phyloP scores from a whole-genome alignment of 1,284 basidiomycete species.

The Malassezia slooffiae region DNA sequence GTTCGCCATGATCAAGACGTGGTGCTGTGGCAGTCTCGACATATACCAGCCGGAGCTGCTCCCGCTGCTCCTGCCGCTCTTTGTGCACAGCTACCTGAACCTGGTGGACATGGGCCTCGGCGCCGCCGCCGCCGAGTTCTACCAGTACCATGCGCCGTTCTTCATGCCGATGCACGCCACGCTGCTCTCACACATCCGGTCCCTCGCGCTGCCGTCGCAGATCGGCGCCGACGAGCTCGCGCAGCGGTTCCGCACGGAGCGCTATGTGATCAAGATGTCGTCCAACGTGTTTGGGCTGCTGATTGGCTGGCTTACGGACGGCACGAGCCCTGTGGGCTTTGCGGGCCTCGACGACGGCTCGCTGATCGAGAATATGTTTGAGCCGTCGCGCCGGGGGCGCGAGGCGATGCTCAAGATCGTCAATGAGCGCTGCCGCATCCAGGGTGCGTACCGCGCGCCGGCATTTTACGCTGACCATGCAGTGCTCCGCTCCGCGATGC shows the following conservation, averaged over 20 bases:
- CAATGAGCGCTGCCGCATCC: slow-evolving; percentile 80
- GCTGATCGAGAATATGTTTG: slow-evolving; percentile 55
- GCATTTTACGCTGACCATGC: background rate
- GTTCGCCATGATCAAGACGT: slow-evolving; percentile 75
- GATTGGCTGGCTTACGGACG: slow-evolving; percentile 89
- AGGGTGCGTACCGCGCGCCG: slow-evolving; percentile 47
- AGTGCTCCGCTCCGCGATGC: slow-evolving; percentile 32
- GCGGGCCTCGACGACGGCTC: slow-evolving; percentile 62
- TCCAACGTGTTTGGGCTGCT: slow-evolving; percentile 82
- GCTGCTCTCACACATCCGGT: slow-evolving; percentile 69
- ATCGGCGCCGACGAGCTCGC: slow-evolving; percentile 67
- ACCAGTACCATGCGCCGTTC: slow-evolving; percentile 59
- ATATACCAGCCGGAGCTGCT: slow-evolving; percentile 82
- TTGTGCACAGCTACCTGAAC: slow-evolving; percentile 93
- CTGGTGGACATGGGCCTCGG: slow-evolving; percentile 80
- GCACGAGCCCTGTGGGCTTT: slow-evolving; percentile 70
- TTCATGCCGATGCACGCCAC: slow-evolving; percentile 61
- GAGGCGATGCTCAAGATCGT: slow-evolving; percentile 79
- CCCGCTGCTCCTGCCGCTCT: slow-evolving; percentile 86
- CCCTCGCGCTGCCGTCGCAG: slow-evolving; percentile 71
- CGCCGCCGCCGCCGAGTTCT: slow-evolving; percentile 65
- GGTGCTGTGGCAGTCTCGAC: slow-evolving; percentile 79
- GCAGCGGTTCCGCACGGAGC: slow-evolving; percentile 74
- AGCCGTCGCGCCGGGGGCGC: slow-evolving; percentile 50
- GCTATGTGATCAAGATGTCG: slow-evolving; percentile 81